Percentiles rank a stretch among this genome's conserved stretches.
phyloP scores from a whole-genome alignment of 2,329 filamentous ascomycete species.

The Arachnopeziza araneosa region DNA sequence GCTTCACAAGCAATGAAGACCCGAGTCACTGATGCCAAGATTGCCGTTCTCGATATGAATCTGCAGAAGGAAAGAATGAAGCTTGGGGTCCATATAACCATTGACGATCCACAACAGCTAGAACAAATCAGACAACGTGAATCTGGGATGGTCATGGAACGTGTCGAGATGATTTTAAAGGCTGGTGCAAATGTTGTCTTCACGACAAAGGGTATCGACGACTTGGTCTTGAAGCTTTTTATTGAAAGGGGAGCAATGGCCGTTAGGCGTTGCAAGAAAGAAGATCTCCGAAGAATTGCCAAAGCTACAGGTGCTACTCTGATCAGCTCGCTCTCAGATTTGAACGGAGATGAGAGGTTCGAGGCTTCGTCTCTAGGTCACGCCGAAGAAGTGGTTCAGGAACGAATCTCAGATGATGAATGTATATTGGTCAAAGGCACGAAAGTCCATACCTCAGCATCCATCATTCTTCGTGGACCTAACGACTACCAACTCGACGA shows the following conservation, averaged over 20 bases:
- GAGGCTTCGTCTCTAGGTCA: constrained; percentile 83
- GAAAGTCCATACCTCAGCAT: constrained; percentile 88
- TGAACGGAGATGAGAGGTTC: constrained; percentile 97
- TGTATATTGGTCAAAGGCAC: constrained; percentile 96
- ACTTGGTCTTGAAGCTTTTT: constrained; percentile 90
- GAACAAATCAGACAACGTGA: constrained; percentile 96
- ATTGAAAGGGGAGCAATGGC: constrained; percentile 94
- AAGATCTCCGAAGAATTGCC: constrained; percentile 91
- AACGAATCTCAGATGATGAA: constrained; percentile 97
- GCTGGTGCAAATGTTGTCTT: constrained; percentile 92
- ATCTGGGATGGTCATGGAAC: constrained; percentile 85
- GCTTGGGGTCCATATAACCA: constrained; percentile 94
- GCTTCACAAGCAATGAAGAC: constrained; percentile 98
- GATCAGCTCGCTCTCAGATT: constrained; percentile 86
- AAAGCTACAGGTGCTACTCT: constrained; percentile 93
- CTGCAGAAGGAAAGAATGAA: constrained; percentile 99
- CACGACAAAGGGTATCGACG: constrained; percentile 98
- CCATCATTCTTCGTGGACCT: constrained; percentile 88
- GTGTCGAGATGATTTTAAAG: constrained; percentile 96
- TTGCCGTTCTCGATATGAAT: constrained; percentile 96
- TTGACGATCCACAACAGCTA: constrained; percentile 93
- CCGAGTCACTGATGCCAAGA: constrained; percentile 86
- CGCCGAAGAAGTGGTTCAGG: constrained; percentile 95
- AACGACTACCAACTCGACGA: constrained; percentile 97
- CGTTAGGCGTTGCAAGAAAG: constrained; percentile 95